Percentiles rank a stretch among this genome's conserved stretches.
phyloP scores from a whole-genome alignment of 495 filamentous ascomycete genomes.

The Penicillium waksmanii region DNA sequence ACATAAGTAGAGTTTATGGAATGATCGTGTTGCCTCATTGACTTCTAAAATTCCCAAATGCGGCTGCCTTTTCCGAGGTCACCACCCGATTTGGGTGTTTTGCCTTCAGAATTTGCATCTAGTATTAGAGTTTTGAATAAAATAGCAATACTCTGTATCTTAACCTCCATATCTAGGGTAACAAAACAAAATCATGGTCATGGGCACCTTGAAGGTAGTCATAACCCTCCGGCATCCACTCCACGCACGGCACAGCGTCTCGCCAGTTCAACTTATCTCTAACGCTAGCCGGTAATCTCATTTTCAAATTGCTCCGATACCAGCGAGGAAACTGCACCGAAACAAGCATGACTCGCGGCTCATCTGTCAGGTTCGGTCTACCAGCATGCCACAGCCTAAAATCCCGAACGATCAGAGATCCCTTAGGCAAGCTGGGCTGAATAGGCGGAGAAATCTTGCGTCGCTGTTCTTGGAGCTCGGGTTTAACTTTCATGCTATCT shows the following conservation, averaged over 20 bases:
- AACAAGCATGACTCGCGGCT: conserved; percentile 49
- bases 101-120: too few relatives aligned
- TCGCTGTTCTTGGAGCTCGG: conserved; percentile 33
- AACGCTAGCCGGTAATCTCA: conserved; percentile 24
- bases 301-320: conserved; percentile 29
- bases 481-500: conserved; percentile 24
- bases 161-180: background rate
- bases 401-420: conserved; percentile 45
- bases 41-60: background rate
- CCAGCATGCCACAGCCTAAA: conserved; percentile 50
- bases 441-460: conserved; percentile 34
- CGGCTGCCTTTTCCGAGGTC: too few relatives aligned
- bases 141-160: too few relatives aligned
- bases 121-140: too few relatives aligned
- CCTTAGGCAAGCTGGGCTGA: conserved; percentile 43
- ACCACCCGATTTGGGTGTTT: too few relatives aligned
- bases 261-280: conserved; percentile 25
- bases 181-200: conserved; percentile 32
- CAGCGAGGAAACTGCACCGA: conserved; percentile 34
- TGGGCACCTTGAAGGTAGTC: conserved; percentile 34
- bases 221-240: conserved; percentile 33
- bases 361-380: conserved; percentile 45
- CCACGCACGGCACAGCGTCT: conserved; percentile 20
- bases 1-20: background rate
- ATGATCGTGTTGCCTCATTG: background rate